A percentile compares a stretch with the other conserved stretches of the same genome.
phyloP scores from a whole-genome alignment of 768 basidiomycete species.

The Pisolithus tinctorius region DNA sequence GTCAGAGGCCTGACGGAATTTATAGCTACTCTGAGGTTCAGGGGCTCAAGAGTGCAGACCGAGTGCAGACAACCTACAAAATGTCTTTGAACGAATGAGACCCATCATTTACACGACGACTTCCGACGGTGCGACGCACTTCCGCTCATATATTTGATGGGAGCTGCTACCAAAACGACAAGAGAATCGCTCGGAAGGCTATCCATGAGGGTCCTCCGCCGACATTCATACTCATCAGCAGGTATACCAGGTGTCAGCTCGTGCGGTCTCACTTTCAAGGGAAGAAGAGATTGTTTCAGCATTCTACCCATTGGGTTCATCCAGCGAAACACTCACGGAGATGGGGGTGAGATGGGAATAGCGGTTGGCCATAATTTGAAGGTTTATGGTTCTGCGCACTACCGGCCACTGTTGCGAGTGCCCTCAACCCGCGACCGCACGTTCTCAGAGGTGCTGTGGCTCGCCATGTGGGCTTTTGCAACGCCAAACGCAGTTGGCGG shows the following conservation, averaged over 20 bases:
- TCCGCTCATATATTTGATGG: constrained; percentile 80
- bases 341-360: constrained; percentile 75
- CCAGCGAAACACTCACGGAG: constrained; percentile 40
- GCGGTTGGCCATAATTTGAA: constrained; percentile 74
- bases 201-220: constrained; percentile 67
- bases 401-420: constrained; percentile 29
- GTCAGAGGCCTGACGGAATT: constrained; percentile 87
- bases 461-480: constrained; percentile 5
- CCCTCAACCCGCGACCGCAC: constrained; percentile 4
- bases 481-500: constrained; percentile 8
- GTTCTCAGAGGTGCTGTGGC: neutral
- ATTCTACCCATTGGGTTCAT: neutral
- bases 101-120: neutral
- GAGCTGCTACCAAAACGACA: constrained; percentile 72
- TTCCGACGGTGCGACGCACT: constrained; percentile 41
- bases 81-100: constrained; percentile 41
- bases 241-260: constrained; percentile 85
- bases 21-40: constrained; percentile 56
- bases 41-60: constrained; percentile 5
- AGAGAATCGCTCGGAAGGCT: constrained; percentile 63
- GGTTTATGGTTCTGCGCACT: constrained; percentile 46
- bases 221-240: constrained; percentile 64
- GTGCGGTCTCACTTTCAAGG: constrained; percentile 40
- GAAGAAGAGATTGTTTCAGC: constrained; percentile 1
- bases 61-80: constrained; percentile 49